phyloP scores from a whole-genome alignment of 2,329 filamentous ascomycete species.

The Calonectria honghensis region DNA sequence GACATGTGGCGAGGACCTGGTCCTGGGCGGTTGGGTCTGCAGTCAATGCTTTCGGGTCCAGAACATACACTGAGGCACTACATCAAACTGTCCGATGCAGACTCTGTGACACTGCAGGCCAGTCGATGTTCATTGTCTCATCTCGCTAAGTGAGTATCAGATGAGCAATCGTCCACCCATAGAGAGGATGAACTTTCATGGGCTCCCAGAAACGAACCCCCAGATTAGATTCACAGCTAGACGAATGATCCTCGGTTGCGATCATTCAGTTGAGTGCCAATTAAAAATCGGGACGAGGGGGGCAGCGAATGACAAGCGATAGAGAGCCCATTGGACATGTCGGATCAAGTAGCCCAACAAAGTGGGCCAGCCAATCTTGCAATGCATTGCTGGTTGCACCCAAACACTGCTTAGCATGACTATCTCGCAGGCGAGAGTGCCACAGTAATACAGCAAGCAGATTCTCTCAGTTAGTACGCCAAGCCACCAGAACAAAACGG shows the following conservation, averaged over 20 bases:
- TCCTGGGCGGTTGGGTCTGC: not conserved
- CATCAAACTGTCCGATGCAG: slow-evolving; percentile 1
- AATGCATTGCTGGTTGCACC: slow-evolving; percentile 1
- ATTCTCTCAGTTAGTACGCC: slow-evolving; percentile 12
- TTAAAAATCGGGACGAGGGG: not conserved
- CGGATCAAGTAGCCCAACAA: not conserved
- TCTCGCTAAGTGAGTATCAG: slow-evolving; percentile 23
- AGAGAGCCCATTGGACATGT: slow-evolving; percentile 15
- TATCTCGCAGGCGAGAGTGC: not conserved
- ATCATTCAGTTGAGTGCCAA: not conserved
- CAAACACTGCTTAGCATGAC: slow-evolving; percentile 15
- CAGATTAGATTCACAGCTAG: slow-evolving; percentile 9
- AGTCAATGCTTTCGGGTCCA: not conserved
- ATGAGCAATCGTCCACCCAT: not conserved
- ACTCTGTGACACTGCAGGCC: not conserved
- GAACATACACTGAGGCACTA: not conserved
- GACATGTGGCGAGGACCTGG: not conserved
- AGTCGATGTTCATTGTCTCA: slow-evolving; percentile 1
- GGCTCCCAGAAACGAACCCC: not conserved
- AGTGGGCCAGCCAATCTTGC: slow-evolving; percentile 17
- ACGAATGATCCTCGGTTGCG: not conserved
- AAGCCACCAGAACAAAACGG: slow-evolving; percentile 18
- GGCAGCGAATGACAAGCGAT: slow-evolving; percentile 23
- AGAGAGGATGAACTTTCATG: slow-evolving; percentile 8
- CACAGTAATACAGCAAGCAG: not conserved